Conservation (phyloP, 225 moss, liverwort and hornwort genomes). For the Polytrichum formosum region DNA sequence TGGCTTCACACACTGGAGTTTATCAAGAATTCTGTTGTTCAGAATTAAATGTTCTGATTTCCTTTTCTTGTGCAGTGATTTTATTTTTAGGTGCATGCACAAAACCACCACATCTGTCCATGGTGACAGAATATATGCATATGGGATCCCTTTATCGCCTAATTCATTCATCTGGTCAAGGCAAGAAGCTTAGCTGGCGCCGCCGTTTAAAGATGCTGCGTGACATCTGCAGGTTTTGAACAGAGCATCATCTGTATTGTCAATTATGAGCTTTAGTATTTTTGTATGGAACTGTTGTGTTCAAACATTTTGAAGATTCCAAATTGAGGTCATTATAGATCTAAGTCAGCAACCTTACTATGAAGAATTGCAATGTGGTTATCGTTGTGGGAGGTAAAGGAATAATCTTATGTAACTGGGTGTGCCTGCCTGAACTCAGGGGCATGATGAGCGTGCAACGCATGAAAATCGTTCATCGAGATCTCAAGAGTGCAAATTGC, state of each 20-base stretch:
- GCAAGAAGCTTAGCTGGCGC: constrained; percentile 90
- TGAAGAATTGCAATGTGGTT: too few relatives aligned
- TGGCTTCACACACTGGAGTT: too few relatives aligned
- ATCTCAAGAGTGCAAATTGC: constrained; percentile 98
- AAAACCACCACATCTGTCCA: constrained; percentile 93
- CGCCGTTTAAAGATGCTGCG: constrained; percentile 98
- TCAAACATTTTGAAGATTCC: too few relatives aligned
- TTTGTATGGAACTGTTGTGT: too few relatives aligned
- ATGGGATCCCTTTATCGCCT: constrained; percentile 87
- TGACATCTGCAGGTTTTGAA: constrained; percentile 90
- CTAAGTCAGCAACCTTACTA: too few relatives aligned
- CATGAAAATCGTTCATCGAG: constrained; percentile 95
- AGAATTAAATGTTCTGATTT: not conserved
- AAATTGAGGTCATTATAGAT: too few relatives aligned
- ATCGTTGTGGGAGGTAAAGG: too few relatives aligned
- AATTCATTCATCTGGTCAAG: constrained; percentile 80
- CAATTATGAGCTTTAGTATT: too few relatives aligned
- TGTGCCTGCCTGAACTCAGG: constrained; percentile 41
- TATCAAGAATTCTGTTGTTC: too few relatives aligned
- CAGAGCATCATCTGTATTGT: not conserved
- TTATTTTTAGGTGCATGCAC: constrained; percentile 96
- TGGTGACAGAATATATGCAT: constrained; percentile 99
- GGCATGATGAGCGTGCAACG: constrained; percentile 98
- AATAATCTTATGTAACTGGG: not conserved
- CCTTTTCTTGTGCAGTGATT: constrained; percentile 62